These are phyloP conservation scores for Fusarium sacchari DNA, from an alignment of 2,329 filamentous ascomycete species.

Conservation along the genomic window DNA sequence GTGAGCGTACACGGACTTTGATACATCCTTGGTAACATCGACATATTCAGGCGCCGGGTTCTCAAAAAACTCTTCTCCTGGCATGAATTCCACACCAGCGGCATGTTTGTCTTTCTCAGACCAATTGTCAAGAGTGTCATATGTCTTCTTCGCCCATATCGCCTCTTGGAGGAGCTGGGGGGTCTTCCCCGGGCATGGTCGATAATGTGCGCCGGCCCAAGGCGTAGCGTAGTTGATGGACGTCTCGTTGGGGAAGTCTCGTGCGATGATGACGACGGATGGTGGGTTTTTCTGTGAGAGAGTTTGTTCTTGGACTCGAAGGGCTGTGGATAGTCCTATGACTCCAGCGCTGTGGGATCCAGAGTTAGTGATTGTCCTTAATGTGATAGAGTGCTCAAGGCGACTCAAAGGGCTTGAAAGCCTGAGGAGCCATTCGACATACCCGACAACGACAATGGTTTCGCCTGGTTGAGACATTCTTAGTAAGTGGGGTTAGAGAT, in stretches of 20 bases:
- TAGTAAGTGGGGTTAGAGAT: rapidly evolving
- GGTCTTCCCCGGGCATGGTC: neutral
- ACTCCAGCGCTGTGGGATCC: neutral
- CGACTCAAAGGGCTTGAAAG: neutral
- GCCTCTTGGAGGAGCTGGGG: constrained; percentile 2
- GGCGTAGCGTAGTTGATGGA: constrained; percentile 9
- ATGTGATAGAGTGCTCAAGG: neutral
- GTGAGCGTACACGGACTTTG: neutral
- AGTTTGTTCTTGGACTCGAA: neutral
- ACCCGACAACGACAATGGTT: neutral
- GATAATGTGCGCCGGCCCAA: constrained; percentile 7
- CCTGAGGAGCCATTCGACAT: rapidly evolving
- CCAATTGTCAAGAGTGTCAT: neutral
- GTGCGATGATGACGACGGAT: neutral
- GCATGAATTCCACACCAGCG: neutral
- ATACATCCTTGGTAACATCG: neutral
- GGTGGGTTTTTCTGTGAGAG: neutral
- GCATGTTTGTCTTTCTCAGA: neutral
- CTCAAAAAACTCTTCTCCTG: neutral
- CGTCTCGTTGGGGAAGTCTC: neutral
- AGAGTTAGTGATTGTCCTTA: neutral
- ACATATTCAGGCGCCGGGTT: neutral
- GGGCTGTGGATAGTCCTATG: neutral
- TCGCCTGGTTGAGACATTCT: neutral
- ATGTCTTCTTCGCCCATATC: neutral